Evolutionary conservation across 306 rosid genomes (phyloP), one percentile per base, ranked within the genome.

Genomic region (Senna tora): DNA sequence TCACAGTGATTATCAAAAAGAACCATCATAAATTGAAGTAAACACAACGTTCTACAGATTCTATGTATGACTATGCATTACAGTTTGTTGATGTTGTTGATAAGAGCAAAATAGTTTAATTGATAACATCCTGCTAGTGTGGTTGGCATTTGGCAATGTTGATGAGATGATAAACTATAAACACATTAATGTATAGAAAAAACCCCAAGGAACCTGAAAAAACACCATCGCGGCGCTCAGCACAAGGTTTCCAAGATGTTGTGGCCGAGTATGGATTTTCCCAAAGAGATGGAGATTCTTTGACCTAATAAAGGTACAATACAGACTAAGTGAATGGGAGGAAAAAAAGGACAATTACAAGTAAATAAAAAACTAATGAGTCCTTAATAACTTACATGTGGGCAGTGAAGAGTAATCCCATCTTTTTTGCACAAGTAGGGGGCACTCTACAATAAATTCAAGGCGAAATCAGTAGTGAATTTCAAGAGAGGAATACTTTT

Each of bases 211-310:
- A 54, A 95, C 99, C 99, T 84, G 90, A 76, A 73, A 95, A 63
- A 32, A 83, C 96, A 76, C 92, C 93, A 69, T 87, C 81, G n/a
- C 85, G 82, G 11, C 94, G 97, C 86, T 95, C 99, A 2, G 97
- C 99, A 69, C 99, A 95, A 17, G 99, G 91, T 85, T 85, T 95
- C 99, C 99, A 95, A 56, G 97, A 95, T 59, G 89, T 89, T 8
- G 99, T 95, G 11, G 99, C 88, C 4, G 97, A 95, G 72, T 68
- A 85, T 25, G 99, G 99, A 85, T 95, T 95, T 81, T 95, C 96
- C 99, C 99, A 95, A 19, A 95, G 97, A 21, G 99, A 95, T 22
- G 90, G 82, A 9, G 87, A 70, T 82, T 95, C 99, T 85, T 95
- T 95, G 7, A 91, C 99, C 99, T 95, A 67, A 19, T 68, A 55